Evolutionary conservation across 2,329 filamentous ascomycete species (phyloP), one percentile per base, ranked within the genome.

Genomic region (Penicillium sp.): DNA sequence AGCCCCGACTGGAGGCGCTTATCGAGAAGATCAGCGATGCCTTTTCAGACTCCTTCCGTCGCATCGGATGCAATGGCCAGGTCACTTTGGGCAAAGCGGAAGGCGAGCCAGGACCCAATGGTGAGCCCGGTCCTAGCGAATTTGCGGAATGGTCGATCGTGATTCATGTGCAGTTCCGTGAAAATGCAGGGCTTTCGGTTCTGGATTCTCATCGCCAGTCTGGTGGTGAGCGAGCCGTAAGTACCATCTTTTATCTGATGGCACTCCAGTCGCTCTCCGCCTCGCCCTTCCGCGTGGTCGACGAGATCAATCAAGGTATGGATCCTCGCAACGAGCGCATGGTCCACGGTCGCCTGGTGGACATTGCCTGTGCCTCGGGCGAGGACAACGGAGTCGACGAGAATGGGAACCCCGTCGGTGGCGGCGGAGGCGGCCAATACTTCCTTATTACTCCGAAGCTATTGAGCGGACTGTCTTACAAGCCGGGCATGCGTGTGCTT

Each of bases 251-350:
- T 79, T 99, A 95, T 74, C 88, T 99, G 49, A 97, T 99, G 91
- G 89, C 93, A 4, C 81, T 99, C 22, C 93, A 99, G 70, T 88
- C 88, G 41, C 84, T 99, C 63, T 92, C 93, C 13, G 87, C 90
- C 63, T 90, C 91, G 3, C 93, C 93, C 1, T 99, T 99, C 80
- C 89, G 93, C 44, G 92, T 99, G 41, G 93, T 99, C 51, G 93
- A 99, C 72, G 93, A 99, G 75, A 99, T 99, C 78, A 99, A 99
- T 67, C 93, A 99, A 73, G 93, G 93, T 58, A 99, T 99, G 93
- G 93, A 99, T 69, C 93, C 92, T 36, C 86, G 93, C 63, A 99
- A 99, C 72, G 93, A 99, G 73, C 88, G 93, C 60, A 95, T 96
- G 82, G 91, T 99, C 13, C 93, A 99, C 73, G 89, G 92, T 67